Evolutionary conservation across 1,284 basidiomycete genomes (phyloP), one percentile per base, ranked within the genome.

Genomic region (Irpex sp.): DNA sequence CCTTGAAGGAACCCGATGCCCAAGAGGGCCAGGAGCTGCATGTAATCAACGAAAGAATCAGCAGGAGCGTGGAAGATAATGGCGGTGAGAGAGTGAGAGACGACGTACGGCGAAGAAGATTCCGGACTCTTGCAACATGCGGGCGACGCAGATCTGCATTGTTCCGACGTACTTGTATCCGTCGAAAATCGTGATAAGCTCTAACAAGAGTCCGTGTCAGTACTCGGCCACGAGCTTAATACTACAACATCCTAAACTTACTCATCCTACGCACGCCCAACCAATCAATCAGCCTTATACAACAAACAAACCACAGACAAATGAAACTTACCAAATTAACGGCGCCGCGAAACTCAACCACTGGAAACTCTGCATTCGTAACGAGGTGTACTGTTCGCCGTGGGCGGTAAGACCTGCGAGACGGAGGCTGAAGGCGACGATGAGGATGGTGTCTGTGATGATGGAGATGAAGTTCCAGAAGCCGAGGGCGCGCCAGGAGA

Each of bases 101-200:
- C 36, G 37, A 18, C 64, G 70, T 64, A 94, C 90, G 72, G 85
- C 84, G 78, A 96, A 95, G 80, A 98, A 98, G 61, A 96, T 94
- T 3, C 91, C 87, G 8, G 92, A 94, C 74, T 98, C 95, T 71
- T 91, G 87, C 64, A 97, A 77, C 95, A 97, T 97, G 12, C 91
- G 82, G 12, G 88, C 84, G 18, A 94, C 84, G 66, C 92, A 93
- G 39, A 94, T 92, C 68, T 93, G 90, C 87, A 91, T 88, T 1
- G 88, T 92, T 2, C 91, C 91, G 56, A 93, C 82, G 66, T 90
- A 91, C 85, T 94, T 91, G 74, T 84, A 91, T 2, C 91, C 87
- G 68, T 92, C 89, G 65, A 92, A 90, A 16, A 93, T 75, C 8
- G 91, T 90, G 33, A 95, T 78, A 18, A 94, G 75, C 70, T 90